phyloP scores from a whole-genome alignment of 164 flowering plant species.

The Stephania yunnanensis region DNA sequence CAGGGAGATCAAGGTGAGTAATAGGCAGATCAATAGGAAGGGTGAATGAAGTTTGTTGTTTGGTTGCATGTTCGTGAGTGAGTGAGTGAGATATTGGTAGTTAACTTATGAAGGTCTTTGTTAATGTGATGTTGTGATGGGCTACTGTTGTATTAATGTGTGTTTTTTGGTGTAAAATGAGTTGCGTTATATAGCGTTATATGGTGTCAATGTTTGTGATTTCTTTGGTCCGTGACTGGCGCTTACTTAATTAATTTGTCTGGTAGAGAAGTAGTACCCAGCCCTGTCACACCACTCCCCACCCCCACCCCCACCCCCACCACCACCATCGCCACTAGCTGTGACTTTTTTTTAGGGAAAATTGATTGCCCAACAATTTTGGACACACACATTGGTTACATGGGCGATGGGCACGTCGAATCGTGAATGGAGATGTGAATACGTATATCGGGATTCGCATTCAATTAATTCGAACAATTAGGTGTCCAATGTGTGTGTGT shows the following conservation, averaged over 20 bases:
- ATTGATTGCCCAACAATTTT: too few species aligned
- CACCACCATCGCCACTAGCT: not conserved
- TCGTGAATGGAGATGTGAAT: too few species aligned
- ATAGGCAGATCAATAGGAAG: not conserved
- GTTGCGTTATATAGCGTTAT: not conserved
- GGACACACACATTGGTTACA: too few species aligned
- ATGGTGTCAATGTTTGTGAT: not conserved
- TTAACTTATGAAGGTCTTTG: too few species aligned
- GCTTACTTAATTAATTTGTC: not conserved
- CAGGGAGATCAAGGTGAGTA: slow-evolving; percentile 3
- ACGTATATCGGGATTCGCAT: too few species aligned
- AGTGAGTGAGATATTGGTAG: not conserved
- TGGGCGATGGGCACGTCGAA: too few species aligned
- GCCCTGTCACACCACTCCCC: not conserved
- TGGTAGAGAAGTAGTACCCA: not conserved
- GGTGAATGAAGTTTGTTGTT: not conserved
- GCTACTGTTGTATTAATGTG: too few species aligned
- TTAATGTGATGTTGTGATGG: not conserved
- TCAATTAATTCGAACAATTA: too few species aligned
- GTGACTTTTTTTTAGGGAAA: not conserved
- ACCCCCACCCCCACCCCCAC: slow-evolving; percentile 5
- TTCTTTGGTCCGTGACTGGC: not conserved
- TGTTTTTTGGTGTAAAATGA: not conserved
- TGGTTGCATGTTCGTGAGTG: not conserved
- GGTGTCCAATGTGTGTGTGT: too few species aligned